Evolutionary conservation across 2,329 filamentous ascomycete genomes (phyloP), one percentile per base, ranked within the genome.

Genomic region (Lecanoromycetidae sp.): DNA sequence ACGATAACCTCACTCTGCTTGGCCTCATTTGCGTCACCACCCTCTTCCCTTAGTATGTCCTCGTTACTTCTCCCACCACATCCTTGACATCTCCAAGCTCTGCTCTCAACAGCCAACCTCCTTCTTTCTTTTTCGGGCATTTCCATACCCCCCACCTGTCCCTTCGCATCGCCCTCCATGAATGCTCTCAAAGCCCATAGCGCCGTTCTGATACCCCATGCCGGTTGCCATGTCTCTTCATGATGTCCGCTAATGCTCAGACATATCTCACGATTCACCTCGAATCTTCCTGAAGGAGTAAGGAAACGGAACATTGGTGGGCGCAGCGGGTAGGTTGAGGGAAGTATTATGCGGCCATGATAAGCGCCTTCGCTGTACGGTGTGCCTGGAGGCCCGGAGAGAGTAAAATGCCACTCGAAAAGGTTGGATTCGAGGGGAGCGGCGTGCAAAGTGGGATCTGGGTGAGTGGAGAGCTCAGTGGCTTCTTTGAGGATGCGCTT

Each of bases 351-450:
- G 60, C 90, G 87, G 49, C 91, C 91, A 66, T 98, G 91, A 70
- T 96, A 98, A 59, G 95, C 77, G 39, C 91, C 91, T 26, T 73
- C 70, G 36, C 79, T 77, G 67, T 88, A 95, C 30, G 81, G 77
- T 0, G 87, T 88, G 26, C 77, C 71, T 0, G 90, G 90, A 0
- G 90, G 88, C 0, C 91, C 91, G 43, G 82, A 79, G n/a, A 98
- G 74, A 0, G 91, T 98, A 68, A 96, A 98, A 70, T 98, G 91
- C 91, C 91, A 98, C 67, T 96, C 88, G 67, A 94, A 94, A 45
- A 98, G 80, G 66, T 96, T 87, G 26, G 78, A 73, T 61, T 96
- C 90, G 52, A 68, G 63, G 0, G 91, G 91, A 3, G 80, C 73
- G 33, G 90, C 91, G 56, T 82, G 78, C 66, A 90, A 93, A 68